phyloP scores from a whole-genome alignment of 495 filamentous ascomycete species.

The Hypoxylon cercidicola region DNA sequence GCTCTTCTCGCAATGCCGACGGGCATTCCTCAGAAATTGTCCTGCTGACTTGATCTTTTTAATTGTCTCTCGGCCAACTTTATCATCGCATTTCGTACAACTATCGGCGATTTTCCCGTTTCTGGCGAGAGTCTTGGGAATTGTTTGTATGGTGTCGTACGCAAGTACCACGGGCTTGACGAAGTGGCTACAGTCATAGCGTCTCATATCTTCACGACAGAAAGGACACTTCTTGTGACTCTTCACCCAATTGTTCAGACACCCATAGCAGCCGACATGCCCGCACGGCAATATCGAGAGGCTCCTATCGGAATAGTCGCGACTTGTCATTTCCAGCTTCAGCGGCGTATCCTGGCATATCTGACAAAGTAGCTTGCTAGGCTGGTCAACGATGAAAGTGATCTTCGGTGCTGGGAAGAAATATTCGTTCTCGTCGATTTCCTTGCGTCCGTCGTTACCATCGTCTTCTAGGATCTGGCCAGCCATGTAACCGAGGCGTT shows the following conservation, averaged over 20 bases:
- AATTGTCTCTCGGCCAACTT: neutral
- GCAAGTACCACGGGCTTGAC: conserved; percentile 20
- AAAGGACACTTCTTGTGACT: conserved; percentile 25
- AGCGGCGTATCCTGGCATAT: conserved; percentile 31
- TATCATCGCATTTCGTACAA: neutral
- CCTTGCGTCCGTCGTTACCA: neutral
- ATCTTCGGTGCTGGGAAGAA: conserved; percentile 38
- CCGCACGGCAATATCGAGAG: conserved; percentile 38
- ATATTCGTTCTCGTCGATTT: conserved; percentile 1
- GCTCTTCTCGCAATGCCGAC: neutral
- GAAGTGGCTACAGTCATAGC: conserved; percentile 23
- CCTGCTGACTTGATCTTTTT: too few species aligned
- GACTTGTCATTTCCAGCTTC: neutral
- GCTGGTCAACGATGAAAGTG: conserved; percentile 39
- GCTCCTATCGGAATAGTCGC: neutral
- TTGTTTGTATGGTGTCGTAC: conserved; percentile 15
- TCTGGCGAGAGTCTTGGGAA: conserved; percentile 30
- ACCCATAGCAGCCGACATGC: conserved; percentile 32
- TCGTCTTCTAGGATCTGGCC: neutral
- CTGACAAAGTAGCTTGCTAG: conserved; percentile 30
- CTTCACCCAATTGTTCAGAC: conserved; percentile 13
- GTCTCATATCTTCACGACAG: conserved; percentile 24
- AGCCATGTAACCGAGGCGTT: neutral
- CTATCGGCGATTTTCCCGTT: conserved; percentile 17
- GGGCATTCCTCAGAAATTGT: neutral